These are phyloP conservation scores for Leptographium lundbergii DNA, from an alignment of 2,329 filamentous ascomycete genomes.

Conservation along the genomic window DNA sequence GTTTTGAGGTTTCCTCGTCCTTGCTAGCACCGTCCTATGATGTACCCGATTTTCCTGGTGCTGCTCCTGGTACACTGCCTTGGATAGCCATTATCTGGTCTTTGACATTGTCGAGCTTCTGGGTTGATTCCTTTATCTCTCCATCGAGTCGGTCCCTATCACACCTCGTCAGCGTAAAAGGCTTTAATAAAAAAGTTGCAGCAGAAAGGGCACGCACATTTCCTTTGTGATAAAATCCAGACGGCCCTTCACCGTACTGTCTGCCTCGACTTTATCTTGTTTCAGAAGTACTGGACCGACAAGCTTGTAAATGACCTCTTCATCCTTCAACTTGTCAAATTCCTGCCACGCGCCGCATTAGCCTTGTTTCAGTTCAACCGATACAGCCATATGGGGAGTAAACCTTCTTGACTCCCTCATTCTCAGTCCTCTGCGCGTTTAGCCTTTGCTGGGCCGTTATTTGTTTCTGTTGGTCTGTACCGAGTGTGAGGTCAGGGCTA, in stretches of 20 bases:
- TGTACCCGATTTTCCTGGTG: slow-evolving; percentile 10
- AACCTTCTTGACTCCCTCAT: slow-evolving; percentile 73
- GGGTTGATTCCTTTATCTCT: slow-evolving; percentile 42
- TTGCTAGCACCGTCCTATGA: slow-evolving; percentile 6
- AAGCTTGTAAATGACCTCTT: slow-evolving; percentile 90
- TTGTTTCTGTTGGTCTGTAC: slow-evolving; percentile 61
- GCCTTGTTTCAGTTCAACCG: background rate
- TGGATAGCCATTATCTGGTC: slow-evolving; percentile 46
- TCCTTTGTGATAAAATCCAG: slow-evolving; percentile 89
- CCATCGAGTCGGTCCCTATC: slow-evolving; percentile 26
- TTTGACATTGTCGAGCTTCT: slow-evolving; percentile 46
- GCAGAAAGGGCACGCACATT: slow-evolving; percentile 46
- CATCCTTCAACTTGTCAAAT: slow-evolving; percentile 65
- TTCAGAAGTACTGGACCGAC: slow-evolving; percentile 87
- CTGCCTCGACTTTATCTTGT: slow-evolving; percentile 83
- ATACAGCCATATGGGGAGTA: background rate
- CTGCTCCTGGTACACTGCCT: slow-evolving; percentile 30
- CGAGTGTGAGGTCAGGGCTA: background rate
- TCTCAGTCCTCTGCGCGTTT: slow-evolving; percentile 89
- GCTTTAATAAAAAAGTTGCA: rapidly evolving
- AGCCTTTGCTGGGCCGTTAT: slow-evolving; percentile 79
- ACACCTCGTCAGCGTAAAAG: background rate
- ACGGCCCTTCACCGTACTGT: slow-evolving; percentile 79
- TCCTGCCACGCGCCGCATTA: slow-evolving; percentile 40
- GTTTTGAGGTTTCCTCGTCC: slow-evolving; percentile 1